Percentiles rank a stretch among this genome's conserved stretches.
These are phyloP conservation scores for Lachnellula subtilissima DNA, from an alignment of 2,329 filamentous ascomycete genomes.

Conservation along the genomic window DNA sequence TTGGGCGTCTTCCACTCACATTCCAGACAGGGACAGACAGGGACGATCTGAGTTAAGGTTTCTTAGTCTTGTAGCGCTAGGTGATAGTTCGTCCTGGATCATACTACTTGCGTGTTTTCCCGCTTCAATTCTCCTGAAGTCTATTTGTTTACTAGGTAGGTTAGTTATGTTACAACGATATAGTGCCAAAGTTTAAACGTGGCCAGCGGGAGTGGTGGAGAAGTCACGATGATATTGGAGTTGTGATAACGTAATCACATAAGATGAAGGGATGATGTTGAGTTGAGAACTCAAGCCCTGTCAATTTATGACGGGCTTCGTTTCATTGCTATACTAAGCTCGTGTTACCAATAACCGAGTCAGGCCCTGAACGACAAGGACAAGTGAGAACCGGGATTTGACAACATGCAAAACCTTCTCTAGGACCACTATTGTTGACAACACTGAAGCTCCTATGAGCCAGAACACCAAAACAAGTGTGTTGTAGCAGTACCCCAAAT, in stretches of 20 bases:
- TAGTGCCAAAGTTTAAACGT: no score
- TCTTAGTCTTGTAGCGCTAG: no score
- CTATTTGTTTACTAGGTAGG: no score
- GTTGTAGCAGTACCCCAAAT: conserved; percentile 13
- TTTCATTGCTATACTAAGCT: neutral
- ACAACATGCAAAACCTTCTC: neutral
- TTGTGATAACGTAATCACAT: neutral
- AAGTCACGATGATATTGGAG: no score
- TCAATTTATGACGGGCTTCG: neutral
- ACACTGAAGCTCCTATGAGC: conserved; percentile 17
- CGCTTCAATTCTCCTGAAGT: no score
- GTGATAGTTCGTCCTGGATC: no score
- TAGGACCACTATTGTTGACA: conserved; percentile 19
- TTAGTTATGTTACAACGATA: no score
- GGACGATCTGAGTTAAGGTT: no score
- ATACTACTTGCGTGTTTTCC: no score
- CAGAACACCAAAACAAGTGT: conserved; percentile 5
- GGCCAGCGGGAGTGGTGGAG: no score
- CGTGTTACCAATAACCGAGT: neutral
- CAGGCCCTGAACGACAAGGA: neutral
- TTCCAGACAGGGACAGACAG: no score
- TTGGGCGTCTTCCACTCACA: no score
- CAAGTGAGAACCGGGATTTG: neutral
- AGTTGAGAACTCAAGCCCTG: neutral
- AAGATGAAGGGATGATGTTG: neutral